These are phyloP conservation scores for Glaciozyma antarctica DNA, from an alignment of 768 basidiomycete genomes.

Conservation along the genomic window DNA sequence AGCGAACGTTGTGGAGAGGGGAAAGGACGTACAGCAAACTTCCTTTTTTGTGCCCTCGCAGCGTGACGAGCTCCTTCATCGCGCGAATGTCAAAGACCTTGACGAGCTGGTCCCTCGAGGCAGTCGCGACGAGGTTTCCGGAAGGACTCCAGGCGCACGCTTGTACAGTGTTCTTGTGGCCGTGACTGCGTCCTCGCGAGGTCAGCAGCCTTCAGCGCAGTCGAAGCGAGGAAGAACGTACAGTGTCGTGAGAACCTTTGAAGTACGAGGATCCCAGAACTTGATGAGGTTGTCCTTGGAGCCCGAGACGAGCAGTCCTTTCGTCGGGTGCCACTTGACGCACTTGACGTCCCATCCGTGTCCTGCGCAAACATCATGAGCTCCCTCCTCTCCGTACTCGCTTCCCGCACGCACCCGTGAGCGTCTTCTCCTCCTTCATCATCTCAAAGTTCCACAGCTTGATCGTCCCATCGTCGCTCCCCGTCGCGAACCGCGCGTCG, in stretches of 20 bases:
- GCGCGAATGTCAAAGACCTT: constrained; percentile 96
- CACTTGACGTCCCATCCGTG: constrained; percentile 99
- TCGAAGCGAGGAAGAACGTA: constrained; percentile 41
- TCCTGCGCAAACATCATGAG: constrained; percentile 45
- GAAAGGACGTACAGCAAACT: constrained; percentile 72
- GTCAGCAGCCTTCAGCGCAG: no score
- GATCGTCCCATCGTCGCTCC: constrained; percentile 89
- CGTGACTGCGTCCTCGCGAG: constrained; percentile 52
- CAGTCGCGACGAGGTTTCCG: constrained; percentile 86
- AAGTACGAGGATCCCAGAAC: constrained; percentile 97
- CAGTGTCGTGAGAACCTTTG: constrained; percentile 82
- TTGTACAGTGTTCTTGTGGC: constrained; percentile 95
- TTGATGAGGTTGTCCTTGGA: constrained; percentile 98
- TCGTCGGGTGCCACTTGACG: constrained; percentile 96
- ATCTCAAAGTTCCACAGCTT: constrained; percentile 93
- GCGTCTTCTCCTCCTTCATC: constrained; percentile 72
- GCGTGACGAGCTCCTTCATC: constrained; percentile 85
- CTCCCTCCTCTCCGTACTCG: background rate
- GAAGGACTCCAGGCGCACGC: constrained; percentile 87
- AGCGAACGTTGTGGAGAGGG: background rate
- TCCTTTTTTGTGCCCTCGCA: constrained; percentile 98
- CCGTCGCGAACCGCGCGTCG: constrained; percentile 83
- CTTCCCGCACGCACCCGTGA: constrained; percentile 54
- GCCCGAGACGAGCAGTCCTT: constrained; percentile 86
- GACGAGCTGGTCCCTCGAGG: constrained; percentile 86